Percentiles rank a stretch among this genome's conserved stretches.
Conservation (phyloP, 371 early-diverging fungal species). For the Conidiobolus incongruus region DNA sequence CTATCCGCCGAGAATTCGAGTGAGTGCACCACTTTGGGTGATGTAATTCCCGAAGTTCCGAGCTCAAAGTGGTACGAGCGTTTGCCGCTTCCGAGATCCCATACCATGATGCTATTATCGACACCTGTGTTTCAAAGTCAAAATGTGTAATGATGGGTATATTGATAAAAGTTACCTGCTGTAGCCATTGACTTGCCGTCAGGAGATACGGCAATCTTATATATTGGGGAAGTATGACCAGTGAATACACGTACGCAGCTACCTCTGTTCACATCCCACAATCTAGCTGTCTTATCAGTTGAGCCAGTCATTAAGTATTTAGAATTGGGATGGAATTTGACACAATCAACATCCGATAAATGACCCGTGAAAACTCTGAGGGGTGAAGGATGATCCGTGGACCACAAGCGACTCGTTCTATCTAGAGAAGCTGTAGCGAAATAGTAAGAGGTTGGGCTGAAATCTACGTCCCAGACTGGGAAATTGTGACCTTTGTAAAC, state of each 20-base stretch:
- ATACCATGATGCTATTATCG: conserved; percentile 73
- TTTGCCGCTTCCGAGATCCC: conserved; percentile 90
- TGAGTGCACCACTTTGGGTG: too few relatives aligned
- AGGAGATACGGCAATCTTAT: conserved; percentile 77
- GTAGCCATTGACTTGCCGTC: conserved; percentile 88
- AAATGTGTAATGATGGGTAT: background rate
- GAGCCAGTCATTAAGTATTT: conserved; percentile 94
- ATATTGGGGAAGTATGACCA: conserved; percentile 75
- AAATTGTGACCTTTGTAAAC: conserved; percentile 95
- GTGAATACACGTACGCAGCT: conserved; percentile 83
- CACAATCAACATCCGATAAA: conserved; percentile 89
- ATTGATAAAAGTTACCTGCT: conserved; percentile 25
- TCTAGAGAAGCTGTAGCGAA: conserved; percentile 97
- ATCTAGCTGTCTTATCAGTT: conserved; percentile 78
- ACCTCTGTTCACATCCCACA: conserved; percentile 94
- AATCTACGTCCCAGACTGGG: conserved; percentile 92
- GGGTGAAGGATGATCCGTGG: conserved; percentile 84
- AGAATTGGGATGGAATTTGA: conserved; percentile 96
- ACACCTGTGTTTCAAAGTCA: conserved; percentile 19
- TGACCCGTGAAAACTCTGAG: conserved; percentile 96
- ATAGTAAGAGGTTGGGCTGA: conserved; percentile 80
- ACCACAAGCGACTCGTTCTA: conserved; percentile 91
- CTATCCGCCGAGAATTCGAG: conserved; percentile 74
- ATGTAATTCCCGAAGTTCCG: conserved; percentile 67
- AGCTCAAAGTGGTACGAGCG: conserved; percentile 34